Base-by-base conservation (phyloP, 2,329 filamentous ascomycete genomes). In the Fusarium setosum region DNA sequence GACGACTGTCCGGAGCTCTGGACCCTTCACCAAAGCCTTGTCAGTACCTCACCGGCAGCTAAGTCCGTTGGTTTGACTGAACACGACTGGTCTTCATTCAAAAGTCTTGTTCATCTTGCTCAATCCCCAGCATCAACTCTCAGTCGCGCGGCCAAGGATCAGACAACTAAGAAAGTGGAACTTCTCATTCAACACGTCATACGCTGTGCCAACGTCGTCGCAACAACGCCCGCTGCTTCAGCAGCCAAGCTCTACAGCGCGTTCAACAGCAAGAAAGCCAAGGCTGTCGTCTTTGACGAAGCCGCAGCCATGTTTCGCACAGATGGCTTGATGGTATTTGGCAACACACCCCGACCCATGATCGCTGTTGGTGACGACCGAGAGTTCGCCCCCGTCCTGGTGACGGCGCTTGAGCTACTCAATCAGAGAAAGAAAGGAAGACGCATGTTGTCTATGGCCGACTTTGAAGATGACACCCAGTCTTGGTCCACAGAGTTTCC, bases 321-420 rank as follows among this genome's bases (percentile, higher is more conserved):
- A 0, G 59, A 60, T 1, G 61, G 38, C 0, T 4, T 63, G 0
- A 0, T 63, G 2, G 55, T 60, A 0, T 51, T 48, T 4, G 60
- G 61, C 0, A 63, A 64, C 6, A 38, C 44, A 0, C 59, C 60
- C 4, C 29, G 60, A 0, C 55, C 49, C 0, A 60, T 63, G 49
- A 6, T 64, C 11, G 59, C 55, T 0, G 38, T 63, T 0, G 59
- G 59, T 0, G 61, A 64, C 2, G 48, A 44, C 0, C 24, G 45
- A 2, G 59, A 63, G 1, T 48, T 63, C 5, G 44, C 38, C 2
- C 61, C 61, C 1, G 37, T 24, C 0, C 34, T 64, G 0, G 3
- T 38, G 0, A 63, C 55, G 1, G 37, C 48, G 0, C 17, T 48
- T 3, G 59, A 53, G 13, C 15, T 6, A 2, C 38, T 41, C 18